These are phyloP conservation scores for Tirmania nivea DNA, from an alignment of 495 filamentous ascomycete genomes.

Conservation along the genomic window DNA sequence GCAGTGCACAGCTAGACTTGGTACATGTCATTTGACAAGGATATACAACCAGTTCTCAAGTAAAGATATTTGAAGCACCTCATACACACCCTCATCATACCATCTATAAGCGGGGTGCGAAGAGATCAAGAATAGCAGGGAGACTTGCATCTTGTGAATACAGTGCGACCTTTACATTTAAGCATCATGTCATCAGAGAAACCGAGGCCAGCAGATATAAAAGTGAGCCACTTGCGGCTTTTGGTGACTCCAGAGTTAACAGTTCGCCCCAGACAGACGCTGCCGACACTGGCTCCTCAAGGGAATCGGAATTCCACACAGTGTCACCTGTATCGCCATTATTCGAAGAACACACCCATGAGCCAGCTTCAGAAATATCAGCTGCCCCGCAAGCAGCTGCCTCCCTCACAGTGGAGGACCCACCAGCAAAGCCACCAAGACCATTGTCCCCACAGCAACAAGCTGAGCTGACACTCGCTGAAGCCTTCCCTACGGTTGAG, in stretches of 20 bases:
- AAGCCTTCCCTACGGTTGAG: slow-evolving; percentile 83
- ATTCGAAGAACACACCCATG: not conserved
- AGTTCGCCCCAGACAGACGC: not conserved
- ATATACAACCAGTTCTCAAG: too few species aligned
- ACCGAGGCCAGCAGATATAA: not conserved
- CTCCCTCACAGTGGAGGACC: slow-evolving; percentile 14
- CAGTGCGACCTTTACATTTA: too few species aligned
- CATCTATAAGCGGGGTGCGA: too few species aligned
- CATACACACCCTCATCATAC: too few species aligned
- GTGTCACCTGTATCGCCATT: not conserved
- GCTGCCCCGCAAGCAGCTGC: not conserved
- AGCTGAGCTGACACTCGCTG: slow-evolving; percentile 70
- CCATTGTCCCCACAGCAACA: slow-evolving; percentile 61
- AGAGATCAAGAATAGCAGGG: too few species aligned
- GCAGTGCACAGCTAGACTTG: too few species aligned
- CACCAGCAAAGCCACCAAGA: slow-evolving; percentile 54
- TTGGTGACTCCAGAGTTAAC: not conserved
- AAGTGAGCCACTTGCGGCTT: not conserved
- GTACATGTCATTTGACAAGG: too few species aligned
- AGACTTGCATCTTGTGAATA: too few species aligned
- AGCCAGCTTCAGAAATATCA: not conserved
- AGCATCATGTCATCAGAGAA: not conserved
- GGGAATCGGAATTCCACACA: not conserved
- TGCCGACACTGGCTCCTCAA: not conserved
- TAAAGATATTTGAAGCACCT: too few species aligned